These are phyloP conservation scores for Gastrodia elata DNA, from an alignment of 106 monocot genomes.

Conservation along the genomic window DNA sequence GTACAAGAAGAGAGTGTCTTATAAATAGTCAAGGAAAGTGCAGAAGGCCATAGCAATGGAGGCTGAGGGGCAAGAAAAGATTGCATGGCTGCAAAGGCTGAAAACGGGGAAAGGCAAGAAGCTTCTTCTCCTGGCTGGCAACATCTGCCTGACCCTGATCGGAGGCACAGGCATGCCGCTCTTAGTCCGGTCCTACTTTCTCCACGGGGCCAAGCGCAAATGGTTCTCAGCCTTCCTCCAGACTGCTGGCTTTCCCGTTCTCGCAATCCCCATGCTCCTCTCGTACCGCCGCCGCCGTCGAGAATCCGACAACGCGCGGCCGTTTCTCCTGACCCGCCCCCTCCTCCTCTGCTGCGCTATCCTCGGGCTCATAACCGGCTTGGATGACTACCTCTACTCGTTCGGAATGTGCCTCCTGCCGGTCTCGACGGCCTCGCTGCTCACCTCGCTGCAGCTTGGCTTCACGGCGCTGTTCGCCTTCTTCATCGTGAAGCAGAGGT, in stretches of 20 bases:
- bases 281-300: slow-evolving; percentile 3
- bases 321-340: neutral
- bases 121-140: slow-evolving; percentile 8
- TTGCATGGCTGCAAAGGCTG: too few relatives aligned
- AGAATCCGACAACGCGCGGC: neutral
- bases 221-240: slow-evolving; percentile 62
- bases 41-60: too few relatives aligned
- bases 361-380: slow-evolving; percentile 8
- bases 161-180: slow-evolving; percentile 33
- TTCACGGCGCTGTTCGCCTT: slow-evolving; percentile 22
- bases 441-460: slow-evolving; percentile 16
- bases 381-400: slow-evolving; percentile 16
- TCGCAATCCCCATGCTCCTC: slow-evolving; percentile 11
- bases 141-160: slow-evolving; percentile 17
- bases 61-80: too few relatives aligned
- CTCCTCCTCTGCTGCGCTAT: neutral
- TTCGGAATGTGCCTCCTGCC: slow-evolving; percentile 20
- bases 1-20: too few relatives aligned
- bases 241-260: slow-evolving; percentile 14
- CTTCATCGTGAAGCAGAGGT: slow-evolving; percentile 14
- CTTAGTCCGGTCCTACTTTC: slow-evolving; percentile 70
- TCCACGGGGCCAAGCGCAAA: slow-evolving; percentile 40
- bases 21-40: too few relatives aligned
- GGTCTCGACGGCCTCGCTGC: slow-evolving; percentile 19
- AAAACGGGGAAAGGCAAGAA: neutral